phyloP scores from a whole-genome alignment of 352 stramenopile species.

The Globisporangium viniferum region DNA sequence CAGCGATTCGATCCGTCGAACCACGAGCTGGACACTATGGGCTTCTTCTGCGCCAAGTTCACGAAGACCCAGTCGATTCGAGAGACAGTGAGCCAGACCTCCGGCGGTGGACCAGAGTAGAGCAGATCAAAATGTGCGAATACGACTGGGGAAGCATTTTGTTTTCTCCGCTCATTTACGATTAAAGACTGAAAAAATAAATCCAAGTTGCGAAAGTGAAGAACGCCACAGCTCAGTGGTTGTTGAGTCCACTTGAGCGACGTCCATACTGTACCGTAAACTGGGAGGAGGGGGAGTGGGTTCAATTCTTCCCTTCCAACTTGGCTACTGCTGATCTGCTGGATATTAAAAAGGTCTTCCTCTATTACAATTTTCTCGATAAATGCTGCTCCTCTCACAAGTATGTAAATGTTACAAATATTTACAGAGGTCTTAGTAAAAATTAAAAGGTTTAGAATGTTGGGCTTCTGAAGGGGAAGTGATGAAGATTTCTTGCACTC shows the following conservation, averaged over 20 bases:
- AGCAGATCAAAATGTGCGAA: not conserved
- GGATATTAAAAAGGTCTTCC: not conserved
- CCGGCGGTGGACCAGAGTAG: not conserved
- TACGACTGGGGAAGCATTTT: not conserved
- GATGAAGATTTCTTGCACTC: too few relatives aligned
- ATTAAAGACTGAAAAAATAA: not conserved
- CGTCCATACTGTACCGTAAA: not conserved
- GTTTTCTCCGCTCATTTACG: not conserved
- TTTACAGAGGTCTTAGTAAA: too few relatives aligned
- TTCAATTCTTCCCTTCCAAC: not conserved
- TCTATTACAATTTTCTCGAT: not conserved
- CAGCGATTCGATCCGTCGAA: constrained; percentile 89
- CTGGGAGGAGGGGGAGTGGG: too few relatives aligned
- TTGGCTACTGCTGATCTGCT: not conserved
- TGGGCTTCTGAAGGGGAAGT: too few relatives aligned
- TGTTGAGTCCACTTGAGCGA: not conserved
- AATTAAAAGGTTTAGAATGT: too few relatives aligned
- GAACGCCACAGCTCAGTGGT: not conserved
- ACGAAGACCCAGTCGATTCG: constrained; percentile 72
- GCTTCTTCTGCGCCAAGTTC: constrained; percentile 94
- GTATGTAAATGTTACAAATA: too few relatives aligned
- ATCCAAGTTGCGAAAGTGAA: not conserved
- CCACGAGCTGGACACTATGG: constrained; percentile 84
- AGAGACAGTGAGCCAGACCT: not conserved
- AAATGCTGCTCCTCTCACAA: not conserved